Base-by-base conservation (phyloP, 495 filamentous ascomycete genomes). In the Daldinia bambusicola region DNA sequence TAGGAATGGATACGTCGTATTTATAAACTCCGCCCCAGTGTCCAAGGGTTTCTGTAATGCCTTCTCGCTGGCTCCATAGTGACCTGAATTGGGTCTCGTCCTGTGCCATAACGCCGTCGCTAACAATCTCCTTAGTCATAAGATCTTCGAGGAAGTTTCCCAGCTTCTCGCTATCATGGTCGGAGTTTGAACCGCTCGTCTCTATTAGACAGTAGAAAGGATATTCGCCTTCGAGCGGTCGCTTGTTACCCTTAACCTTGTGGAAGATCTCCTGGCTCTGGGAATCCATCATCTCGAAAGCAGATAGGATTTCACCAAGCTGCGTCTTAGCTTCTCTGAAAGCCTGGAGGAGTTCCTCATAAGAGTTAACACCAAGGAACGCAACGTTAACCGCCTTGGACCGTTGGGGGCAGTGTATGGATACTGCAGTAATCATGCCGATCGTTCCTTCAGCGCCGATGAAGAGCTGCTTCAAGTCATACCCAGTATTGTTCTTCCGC, bases 1-100 rank as follows among this genome's bases (percentile, higher is more conserved):
- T 81, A 6, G 95, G 95, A 58, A 99, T 96, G 14, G 95, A 98
- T 6, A 99, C 85, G 76, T 99, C 95, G 80, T 99, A 99, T 81
- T 98, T 98, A 87, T 98, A 99, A 30, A 94, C 93, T 8, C 95
- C 95, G 32, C 95, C 95, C 81, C 92, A 93, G 77, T 98, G 95
- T 68, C 93, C 91, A 31, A 94, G 79, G 26, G 87, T 86, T 81
- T 99, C 95, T 0, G 96, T 88, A 67, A 99, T 93, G 52, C 93
- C 93, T 83, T 99, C 95, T 53, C 95, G 89, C 89, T 93, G 98
- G 67, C 89, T 85, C 95, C 95, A 99, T 61, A 99, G 84, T 3
- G 91, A 82, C 73, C 87, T 87, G 70, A 92, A 84, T 79, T 99
- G 96, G 10, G 94, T 96, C 83, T 95, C 93, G 74, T 97, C 90